A percentile compares a stretch with the other conserved stretches of the same genome.
Evolutionary conservation across 257 asterid species (phyloP).

Genomic region (Salvia hispanica): DNA sequence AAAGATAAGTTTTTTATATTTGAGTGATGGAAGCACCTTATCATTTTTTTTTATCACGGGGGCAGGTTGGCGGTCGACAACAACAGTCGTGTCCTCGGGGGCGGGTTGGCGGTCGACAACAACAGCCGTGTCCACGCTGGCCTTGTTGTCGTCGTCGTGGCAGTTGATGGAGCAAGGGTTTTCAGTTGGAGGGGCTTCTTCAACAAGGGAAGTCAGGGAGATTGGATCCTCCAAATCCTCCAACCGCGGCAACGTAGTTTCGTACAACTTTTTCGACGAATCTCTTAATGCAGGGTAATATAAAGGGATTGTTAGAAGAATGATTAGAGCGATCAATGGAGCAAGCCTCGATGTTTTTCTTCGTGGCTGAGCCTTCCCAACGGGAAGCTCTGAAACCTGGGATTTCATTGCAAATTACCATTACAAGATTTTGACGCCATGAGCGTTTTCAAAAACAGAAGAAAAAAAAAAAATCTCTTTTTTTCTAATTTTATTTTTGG

Average conservation of each 20-base stretch:
- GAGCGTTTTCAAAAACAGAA: no score
- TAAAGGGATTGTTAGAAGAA: slow-evolving; percentile 55
- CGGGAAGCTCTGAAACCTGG: slow-evolving; percentile 51
- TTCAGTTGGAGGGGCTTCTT: slow-evolving; percentile 24
- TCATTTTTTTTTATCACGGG: background rate
- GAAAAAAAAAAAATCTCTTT: background rate
- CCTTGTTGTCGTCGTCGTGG: background rate
- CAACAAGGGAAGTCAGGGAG: slow-evolving; percentile 1
- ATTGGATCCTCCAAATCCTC: slow-evolving; percentile 27
- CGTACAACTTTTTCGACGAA: slow-evolving; percentile 37
- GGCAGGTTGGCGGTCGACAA: background rate
- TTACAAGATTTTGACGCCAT: background rate
- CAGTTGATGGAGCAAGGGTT: slow-evolving; percentile 32
- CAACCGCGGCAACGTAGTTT: slow-evolving; percentile 10
- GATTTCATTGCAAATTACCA: slow-evolving; percentile 46
- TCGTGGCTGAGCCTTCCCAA: slow-evolving; percentile 55
- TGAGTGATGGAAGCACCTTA: slow-evolving; percentile 2
- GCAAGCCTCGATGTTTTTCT: slow-evolving; percentile 54
- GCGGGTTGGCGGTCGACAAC: background rate
- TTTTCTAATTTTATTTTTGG: no score
- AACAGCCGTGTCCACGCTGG: background rate
- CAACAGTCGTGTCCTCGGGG: background rate
- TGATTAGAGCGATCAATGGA: slow-evolving; percentile 47
- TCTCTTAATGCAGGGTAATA: slow-evolving; percentile 43
- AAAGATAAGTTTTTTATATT: no score